A percentile compares a stretch with the other conserved stretches of the same genome.
phyloP scores from a whole-genome alignment of 768 basidiomycete genomes.

The Tricholoma sp. region DNA sequence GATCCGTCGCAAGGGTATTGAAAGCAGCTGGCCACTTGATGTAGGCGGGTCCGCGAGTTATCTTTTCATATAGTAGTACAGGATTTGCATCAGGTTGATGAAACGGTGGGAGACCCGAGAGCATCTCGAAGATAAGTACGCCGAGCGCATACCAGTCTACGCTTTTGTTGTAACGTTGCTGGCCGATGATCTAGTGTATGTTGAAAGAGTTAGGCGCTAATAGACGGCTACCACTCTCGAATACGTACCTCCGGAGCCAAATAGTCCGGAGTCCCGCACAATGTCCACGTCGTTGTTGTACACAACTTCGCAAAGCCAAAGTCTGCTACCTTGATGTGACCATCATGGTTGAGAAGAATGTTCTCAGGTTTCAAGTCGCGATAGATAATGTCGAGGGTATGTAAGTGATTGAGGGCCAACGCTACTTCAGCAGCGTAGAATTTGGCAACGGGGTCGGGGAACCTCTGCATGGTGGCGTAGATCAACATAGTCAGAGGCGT shows the following conservation, averaged over 20 bases:
- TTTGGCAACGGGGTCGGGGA: conserved; percentile 95
- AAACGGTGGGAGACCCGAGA: conserved; percentile 93
- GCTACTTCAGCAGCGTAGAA: conserved; percentile 97
- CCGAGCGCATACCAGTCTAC: conserved; percentile 99
- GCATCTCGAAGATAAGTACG: conserved; percentile 96
- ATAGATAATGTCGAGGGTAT: conserved; percentile 86
- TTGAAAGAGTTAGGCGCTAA: conserved; percentile 1
- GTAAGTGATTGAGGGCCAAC: conserved; percentile 87
- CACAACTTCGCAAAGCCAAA: conserved; percentile 95
- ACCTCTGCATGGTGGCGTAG: conserved; percentile 51
- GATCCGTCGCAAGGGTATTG: conserved; percentile 75
- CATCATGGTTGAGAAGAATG: conserved; percentile 87
- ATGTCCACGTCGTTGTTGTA: conserved; percentile 84
- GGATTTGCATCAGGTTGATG: conserved; percentile 85
- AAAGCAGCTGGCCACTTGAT: conserved; percentile 77
- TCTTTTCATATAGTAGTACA: conserved; percentile 87
- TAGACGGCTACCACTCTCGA: conserved; percentile 6
- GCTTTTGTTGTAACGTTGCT: conserved; percentile 88
- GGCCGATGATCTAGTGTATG: conserved; percentile 57
- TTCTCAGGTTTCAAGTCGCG: conserved; percentile 98
- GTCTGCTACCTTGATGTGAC: conserved; percentile 95
- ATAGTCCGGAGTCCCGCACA: conserved; percentile 96
- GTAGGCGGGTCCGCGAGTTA: conserved; percentile 65
- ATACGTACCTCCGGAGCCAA: conserved; percentile 82
- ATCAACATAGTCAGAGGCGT: conserved; percentile 9